These are phyloP conservation scores for Fomitopsis schrenkii DNA, from an alignment of 1,284 basidiomycete species.

Conservation along the genomic window DNA sequence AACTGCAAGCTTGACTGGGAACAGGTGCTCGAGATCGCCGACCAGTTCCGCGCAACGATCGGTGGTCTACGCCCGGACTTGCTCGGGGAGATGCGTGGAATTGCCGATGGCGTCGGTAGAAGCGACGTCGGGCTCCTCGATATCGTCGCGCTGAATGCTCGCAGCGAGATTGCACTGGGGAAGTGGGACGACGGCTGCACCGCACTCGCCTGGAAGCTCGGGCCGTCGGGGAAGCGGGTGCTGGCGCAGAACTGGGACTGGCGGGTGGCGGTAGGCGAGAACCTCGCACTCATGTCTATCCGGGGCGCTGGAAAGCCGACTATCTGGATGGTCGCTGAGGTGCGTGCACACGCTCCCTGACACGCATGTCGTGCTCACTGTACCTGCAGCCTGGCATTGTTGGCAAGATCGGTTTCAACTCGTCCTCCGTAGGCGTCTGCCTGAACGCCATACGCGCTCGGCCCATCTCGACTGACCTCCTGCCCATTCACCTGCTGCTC, in stretches of 20 bases:
- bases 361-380: not conserved
- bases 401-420: constrained; percentile 37
- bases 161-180: constrained; percentile 35
- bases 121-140: constrained; percentile 24
- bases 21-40: constrained; percentile 24
- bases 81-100: constrained; percentile 31
- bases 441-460: constrained; percentile 34
- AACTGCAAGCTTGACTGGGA: constrained; percentile 30
- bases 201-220: constrained; percentile 27
- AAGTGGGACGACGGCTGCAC: constrained; percentile 36
- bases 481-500: constrained; percentile 32
- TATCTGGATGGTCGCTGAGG: constrained; percentile 36
- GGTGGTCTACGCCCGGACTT: constrained; percentile 25
- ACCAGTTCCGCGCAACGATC: constrained; percentile 23
- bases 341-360: constrained; percentile 6
- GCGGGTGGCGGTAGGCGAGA: constrained; percentile 28
- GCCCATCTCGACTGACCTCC: constrained; percentile 25
- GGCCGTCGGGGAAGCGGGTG: constrained; percentile 19
- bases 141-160: constrained; percentile 32
- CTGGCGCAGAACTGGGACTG: constrained; percentile 39
- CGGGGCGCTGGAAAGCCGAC: constrained; percentile 25
- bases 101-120: constrained; percentile 25
- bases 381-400: constrained; percentile 32
- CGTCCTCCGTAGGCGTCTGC: constrained; percentile 30
- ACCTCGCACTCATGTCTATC: constrained; percentile 30